A percentile compares a stretch with the other conserved stretches of the same genome.
These are phyloP conservation scores for Sphaerostilbella broomeana DNA, from an alignment of 2,329 filamentous ascomycete species.

Conservation along the genomic window DNA sequence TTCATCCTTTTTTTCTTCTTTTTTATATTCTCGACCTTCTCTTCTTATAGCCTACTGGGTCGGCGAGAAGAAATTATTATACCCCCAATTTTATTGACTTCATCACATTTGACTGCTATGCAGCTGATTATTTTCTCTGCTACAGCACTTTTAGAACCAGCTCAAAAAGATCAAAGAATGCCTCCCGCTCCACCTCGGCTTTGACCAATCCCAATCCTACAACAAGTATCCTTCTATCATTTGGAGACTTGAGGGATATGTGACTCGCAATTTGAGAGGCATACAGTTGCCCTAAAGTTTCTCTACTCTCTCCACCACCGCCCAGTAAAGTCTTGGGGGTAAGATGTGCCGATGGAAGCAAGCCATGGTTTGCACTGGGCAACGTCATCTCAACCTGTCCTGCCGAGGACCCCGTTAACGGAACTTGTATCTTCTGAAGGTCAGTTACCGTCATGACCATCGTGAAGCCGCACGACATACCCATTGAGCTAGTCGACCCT, in stretches of 20 bases:
- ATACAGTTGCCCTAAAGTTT: slow-evolving; percentile 80
- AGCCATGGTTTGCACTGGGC: slow-evolving; percentile 36
- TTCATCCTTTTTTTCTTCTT: slow-evolving; percentile 3
- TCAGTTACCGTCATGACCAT: not conserved
- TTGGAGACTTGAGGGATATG: slow-evolving; percentile 63
- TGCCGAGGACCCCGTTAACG: slow-evolving; percentile 62
- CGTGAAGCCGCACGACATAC: slow-evolving; percentile 47
- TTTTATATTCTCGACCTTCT: not conserved
- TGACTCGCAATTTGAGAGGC: slow-evolving; percentile 83
- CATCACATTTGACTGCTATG: too few relatives aligned
- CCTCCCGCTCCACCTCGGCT: slow-evolving; percentile 44
- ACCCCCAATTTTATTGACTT: too few relatives aligned
- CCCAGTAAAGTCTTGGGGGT: slow-evolving; percentile 84
- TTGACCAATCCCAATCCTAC: slow-evolving; percentile 54
- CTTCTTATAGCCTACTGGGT: too few relatives aligned
- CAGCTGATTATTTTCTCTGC: not conserved
- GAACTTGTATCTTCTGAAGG: slow-evolving; percentile 62
- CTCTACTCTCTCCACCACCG: slow-evolving; percentile 69
- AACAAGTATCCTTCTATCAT: slow-evolving; percentile 54
- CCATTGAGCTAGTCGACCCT: slow-evolving; percentile 85
- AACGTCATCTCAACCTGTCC: slow-evolving; percentile 55
- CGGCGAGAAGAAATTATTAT: too few relatives aligned
- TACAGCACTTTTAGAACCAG: slow-evolving; percentile 52
- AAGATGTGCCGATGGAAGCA: slow-evolving; percentile 71
- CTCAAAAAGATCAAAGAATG: slow-evolving; percentile 60